Evolutionary conservation across 768 basidiomycete species (phyloP).

Genomic region (Brasilioporus rufonigricans): DNA sequence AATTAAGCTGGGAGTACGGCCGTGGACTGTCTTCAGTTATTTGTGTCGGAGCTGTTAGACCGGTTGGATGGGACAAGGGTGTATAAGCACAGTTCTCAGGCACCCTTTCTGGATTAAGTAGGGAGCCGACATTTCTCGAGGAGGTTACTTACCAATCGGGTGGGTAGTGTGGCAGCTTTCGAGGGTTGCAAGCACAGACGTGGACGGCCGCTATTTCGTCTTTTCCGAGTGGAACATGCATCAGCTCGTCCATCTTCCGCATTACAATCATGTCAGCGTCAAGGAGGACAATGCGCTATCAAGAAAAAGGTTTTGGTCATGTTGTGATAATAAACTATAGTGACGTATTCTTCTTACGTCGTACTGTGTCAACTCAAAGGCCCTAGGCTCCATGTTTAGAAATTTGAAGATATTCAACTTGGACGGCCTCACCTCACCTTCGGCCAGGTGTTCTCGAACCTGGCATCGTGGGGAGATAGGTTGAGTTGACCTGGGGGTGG

Average conservation of each 20-base stretch:
- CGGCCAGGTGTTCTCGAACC: constrained; percentile 67
- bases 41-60: constrained; percentile 43
- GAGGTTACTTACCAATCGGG: constrained; percentile 63
- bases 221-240: constrained; percentile 47
- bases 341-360: constrained; percentile 43
- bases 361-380: constrained; percentile 66
- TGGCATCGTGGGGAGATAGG: constrained; percentile 37
- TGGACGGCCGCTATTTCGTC: constrained; percentile 87
- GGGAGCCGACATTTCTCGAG: background rate
- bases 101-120: constrained; percentile 50
- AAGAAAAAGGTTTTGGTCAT: constrained; percentile 4
- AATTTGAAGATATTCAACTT: constrained; percentile 21
- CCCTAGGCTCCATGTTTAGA: constrained; percentile 28
- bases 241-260: constrained; percentile 80
- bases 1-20: constrained; percentile 83
- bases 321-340: background rate
- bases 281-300: constrained; percentile 72
- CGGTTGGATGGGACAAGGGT: constrained; percentile 43
- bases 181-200: constrained; percentile 94
- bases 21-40: constrained; percentile 53
- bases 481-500: constrained; percentile 44
- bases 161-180: constrained; percentile 82
- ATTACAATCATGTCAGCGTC: constrained; percentile 88
- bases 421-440: constrained; percentile 45
- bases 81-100: constrained; percentile 92